These are phyloP conservation scores for Triticum turgidum DNA, from an alignment of 176 grass and related monocot species.

Conservation along the genomic window DNA sequence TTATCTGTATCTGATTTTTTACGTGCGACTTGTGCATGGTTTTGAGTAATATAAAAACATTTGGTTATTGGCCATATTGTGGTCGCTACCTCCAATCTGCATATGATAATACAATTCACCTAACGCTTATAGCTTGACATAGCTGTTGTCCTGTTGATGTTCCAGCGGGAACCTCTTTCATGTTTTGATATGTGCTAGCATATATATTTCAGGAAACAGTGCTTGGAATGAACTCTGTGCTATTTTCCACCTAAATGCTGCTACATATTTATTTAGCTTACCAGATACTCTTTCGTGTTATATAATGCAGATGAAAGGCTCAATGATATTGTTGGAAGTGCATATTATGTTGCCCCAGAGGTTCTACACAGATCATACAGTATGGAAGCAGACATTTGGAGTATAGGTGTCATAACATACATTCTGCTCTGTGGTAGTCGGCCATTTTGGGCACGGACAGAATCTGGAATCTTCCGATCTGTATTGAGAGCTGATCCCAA, in stretches of 20 bases:
- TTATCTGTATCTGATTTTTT: not conserved
- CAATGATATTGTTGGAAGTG: constrained; percentile 98
- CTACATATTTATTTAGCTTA: constrained; percentile 30
- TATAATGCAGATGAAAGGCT: constrained; percentile 90
- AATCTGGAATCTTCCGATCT: constrained; percentile 98
- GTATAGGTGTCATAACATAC: constrained; percentile 98
- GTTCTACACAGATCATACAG: constrained; percentile 98
- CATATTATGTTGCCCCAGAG: constrained; percentile 96
- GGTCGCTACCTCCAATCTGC: not conserved
- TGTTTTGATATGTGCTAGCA: not conserved
- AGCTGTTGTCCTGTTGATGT: not conserved
- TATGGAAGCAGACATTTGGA: constrained; percentile 98
- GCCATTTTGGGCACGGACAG: constrained; percentile 98
- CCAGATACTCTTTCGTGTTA: constrained; percentile 30
- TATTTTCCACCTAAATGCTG: not conserved
- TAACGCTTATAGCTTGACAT: not conserved
- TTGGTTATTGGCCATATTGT: constrained; percentile 16
- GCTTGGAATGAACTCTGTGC: constrained; percentile 20
- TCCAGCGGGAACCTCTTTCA: not conserved
- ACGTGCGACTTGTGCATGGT: not conserved
- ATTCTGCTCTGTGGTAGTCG: constrained; percentile 93
- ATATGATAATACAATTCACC: not conserved
- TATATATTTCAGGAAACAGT: not conserved
- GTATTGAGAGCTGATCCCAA: constrained; percentile 97
- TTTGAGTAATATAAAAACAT: constrained; percentile 4